Evolutionary conservation across 75 land plant genomes (phyloP), one percentile per base, ranked within the genome.

Genomic region (Adiantum capillusveneris): DNA sequence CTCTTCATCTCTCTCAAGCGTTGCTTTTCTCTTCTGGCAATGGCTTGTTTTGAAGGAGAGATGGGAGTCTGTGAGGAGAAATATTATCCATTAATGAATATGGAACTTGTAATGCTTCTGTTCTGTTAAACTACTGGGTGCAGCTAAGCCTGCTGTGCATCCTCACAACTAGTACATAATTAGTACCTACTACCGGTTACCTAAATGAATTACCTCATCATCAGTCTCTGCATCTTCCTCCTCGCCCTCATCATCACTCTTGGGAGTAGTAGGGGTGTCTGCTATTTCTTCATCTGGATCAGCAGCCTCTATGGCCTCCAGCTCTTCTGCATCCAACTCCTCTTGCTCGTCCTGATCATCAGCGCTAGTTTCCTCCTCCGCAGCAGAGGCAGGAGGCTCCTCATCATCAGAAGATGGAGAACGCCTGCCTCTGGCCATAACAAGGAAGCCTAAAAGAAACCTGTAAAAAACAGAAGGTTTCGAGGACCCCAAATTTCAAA

Each of bases 1-100:
- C 74, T 78, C 73, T 84, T 84, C 81, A 95, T 70, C 50, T 86
- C 84, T 51, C 55, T 82, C 24, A 95, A 73, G 59, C 92, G 76
- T 30, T 71, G 79, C 46, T 63, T 86, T 68, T 95, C 99, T 39
- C 87, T 81, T 55, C 71, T 79, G 25, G 84, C 71, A 30, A 86
- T 59, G 28, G 77, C 88, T 56, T 60, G 29, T 63, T 71, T 73
- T 34, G 63, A 30, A 25, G 60, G 49, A 43, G 50, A 26, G 17
- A 57, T 64, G 11, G 29, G 72, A 49, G 56, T 66, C 83, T 84
- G 69, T 34, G 62, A 44, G 31, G 29, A 6, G 19, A 14, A 1
- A 65, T 16, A 3, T 7, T 30, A 0, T n/a, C n/a, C 19, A 22
- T 31, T 17, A 28, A 34, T 24, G 19, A 31, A 44, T n/a, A n/a